Base-by-base conservation (phyloP, 805 yeast species). In the Ogataea neopini region DNA sequence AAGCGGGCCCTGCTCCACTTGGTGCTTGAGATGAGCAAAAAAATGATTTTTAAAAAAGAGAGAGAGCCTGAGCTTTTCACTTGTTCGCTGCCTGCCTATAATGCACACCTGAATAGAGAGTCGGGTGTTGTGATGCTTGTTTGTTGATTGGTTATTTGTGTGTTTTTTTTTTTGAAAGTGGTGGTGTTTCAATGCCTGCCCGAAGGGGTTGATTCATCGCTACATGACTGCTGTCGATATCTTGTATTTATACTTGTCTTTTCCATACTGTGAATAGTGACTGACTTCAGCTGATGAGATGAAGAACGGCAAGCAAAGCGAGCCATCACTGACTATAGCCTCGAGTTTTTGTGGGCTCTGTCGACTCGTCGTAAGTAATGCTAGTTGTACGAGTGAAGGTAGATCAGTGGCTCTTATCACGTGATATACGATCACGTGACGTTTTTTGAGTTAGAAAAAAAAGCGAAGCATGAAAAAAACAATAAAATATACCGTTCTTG, bases 1-100 rank as follows among this genome's bases (percentile, higher is more conserved):
- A 68, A 57, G 66, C 57, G 43, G 55, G 53, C 17, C 44, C 54
- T 11, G 53, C 61, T 47, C 59, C 64, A 23, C 44, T 60, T 41
- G 63, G 58, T 35, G 65, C 65, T 28, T 58, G 33, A 28, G 32
- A 28, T 6, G 11, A 28, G 5, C 9, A 9, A 10, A 28, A 28
- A 28, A 28, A 7, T 28, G 25, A 22, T 22, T 22, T 22, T 8
- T 6, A 22, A 28, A 10, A 29, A 33, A 19, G 20, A 18, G 20
- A 36, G 40, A 17, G 19, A n/a, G 23, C 42, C 33, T 26, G 32
- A 26, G 26, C 22, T 36, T 14, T 22, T 22, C 33, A 39, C 28
- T 39, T 39, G 42, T 39, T 26, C 42, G 42, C 42, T 39, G 42
- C 42, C 42, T 39, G 42, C 42, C 20, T 26, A 39, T 39, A 39